Evolutionary conservation across 2,329 filamentous ascomycete genomes (phyloP).

Genomic region (Xylariaceae sp.): DNA sequence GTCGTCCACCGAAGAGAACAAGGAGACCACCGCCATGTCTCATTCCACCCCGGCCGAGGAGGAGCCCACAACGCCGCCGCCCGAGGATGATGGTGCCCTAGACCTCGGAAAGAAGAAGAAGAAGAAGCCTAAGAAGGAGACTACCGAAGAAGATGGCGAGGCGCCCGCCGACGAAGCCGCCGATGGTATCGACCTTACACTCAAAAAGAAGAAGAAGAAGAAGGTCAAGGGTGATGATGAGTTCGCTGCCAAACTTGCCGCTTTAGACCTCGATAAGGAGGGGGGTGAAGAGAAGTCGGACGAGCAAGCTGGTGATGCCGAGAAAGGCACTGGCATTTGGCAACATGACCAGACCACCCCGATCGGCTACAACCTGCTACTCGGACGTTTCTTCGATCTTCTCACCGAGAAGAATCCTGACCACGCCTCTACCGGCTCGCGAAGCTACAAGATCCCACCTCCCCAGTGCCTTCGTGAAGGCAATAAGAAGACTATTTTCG

Average conservation of each 20-base stretch:
- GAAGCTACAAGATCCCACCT: conserved; percentile 98
- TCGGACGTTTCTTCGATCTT: conserved; percentile 92
- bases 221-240: conserved; percentile 55
- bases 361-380: conserved; percentile 85
- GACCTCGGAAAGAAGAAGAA: conserved; percentile 76
- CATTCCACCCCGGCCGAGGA: conserved; percentile 56
- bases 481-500: conserved; percentile 99
- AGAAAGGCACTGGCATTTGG: conserved; percentile 91
- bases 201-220: conserved; percentile 81
- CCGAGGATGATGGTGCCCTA: conserved; percentile 63
- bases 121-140: conserved; percentile 61
- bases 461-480: conserved; percentile 99
- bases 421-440: conserved; percentile 84
- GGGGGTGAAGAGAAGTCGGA: conserved; percentile 55
- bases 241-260: conserved; percentile 66
- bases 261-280: conserved; percentile 65
- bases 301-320: conserved; percentile 74
- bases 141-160: conserved; percentile 56
- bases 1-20: conserved; percentile 75
- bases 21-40: conserved; percentile 77
- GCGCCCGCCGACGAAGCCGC: conserved; percentile 62
- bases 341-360: conserved; percentile 77
- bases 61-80: conserved; percentile 42
- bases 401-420: conserved; percentile 97
- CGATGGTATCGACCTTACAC: conserved; percentile 68